These are phyloP conservation scores for Clonostachys rosea DNA, from an alignment of 2,329 filamentous ascomycete genomes.

Conservation along the genomic window DNA sequence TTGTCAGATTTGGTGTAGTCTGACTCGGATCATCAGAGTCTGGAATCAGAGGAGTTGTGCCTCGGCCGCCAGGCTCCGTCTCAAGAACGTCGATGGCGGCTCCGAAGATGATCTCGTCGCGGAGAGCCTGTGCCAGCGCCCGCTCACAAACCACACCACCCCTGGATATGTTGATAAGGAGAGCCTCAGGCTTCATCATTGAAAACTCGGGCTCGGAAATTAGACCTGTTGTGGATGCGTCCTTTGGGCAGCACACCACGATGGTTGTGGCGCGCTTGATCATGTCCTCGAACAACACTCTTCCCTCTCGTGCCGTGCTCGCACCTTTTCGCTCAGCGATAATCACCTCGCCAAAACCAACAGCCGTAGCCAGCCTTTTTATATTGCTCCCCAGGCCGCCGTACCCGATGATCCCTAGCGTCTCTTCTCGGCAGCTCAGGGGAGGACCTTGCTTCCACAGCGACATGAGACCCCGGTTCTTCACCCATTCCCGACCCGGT, in stretches of 20 bases:
- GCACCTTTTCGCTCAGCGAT: slow-evolving; percentile 5
- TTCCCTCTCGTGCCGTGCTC: not conserved
- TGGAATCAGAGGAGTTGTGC: slow-evolving; percentile 2
- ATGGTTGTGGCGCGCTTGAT: slow-evolving; percentile 12
- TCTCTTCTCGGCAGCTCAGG: slow-evolving; percentile 14
- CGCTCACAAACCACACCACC: slow-evolving; percentile 26
- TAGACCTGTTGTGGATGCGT: slow-evolving; percentile 9
- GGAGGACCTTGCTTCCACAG: slow-evolving; percentile 10
- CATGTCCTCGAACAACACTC: slow-evolving; percentile 10
- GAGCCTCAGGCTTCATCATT: slow-evolving; percentile 12
- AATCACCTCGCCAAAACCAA: not conserved
- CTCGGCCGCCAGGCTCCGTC: slow-evolving; percentile 11
- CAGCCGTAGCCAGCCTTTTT: too few relatives aligned
- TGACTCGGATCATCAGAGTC: not conserved
- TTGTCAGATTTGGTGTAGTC: too few relatives aligned
- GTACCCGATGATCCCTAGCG: slow-evolving; percentile 16
- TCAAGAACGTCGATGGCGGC: slow-evolving; percentile 26
- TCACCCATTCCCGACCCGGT: not conserved
- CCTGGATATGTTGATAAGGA: slow-evolving; percentile 19
- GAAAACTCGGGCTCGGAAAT: slow-evolving; percentile 8
- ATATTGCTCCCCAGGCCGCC: slow-evolving; percentile 13
- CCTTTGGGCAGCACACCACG: slow-evolving; percentile 14
- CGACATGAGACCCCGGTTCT: slow-evolving; percentile 1
- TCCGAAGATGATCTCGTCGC: slow-evolving; percentile 19
- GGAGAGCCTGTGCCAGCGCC: slow-evolving; percentile 21